These are phyloP conservation scores for Scleroderma citrinum DNA, from an alignment of 768 basidiomycete genomes.

Conservation along the genomic window DNA sequence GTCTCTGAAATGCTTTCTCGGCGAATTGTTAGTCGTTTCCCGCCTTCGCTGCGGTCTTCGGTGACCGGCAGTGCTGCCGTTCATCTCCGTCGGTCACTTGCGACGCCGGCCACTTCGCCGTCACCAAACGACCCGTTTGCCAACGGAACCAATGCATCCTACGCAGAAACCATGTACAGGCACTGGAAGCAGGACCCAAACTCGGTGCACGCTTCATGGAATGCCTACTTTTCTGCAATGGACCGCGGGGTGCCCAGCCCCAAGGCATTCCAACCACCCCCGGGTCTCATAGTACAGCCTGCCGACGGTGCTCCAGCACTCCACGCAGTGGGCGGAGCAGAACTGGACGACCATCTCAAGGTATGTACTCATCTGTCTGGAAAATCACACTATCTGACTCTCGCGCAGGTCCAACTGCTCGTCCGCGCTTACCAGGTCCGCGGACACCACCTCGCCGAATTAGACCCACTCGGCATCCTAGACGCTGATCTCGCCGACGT, in stretches of 20 bases:
- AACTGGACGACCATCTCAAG: slow-evolving; percentile 93
- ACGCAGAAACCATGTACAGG: slow-evolving; percentile 95
- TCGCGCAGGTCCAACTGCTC: slow-evolving; percentile 83
- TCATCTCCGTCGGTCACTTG: slow-evolving; percentile 32
- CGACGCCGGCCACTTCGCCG: slow-evolving; percentile 48
- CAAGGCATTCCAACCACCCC: slow-evolving; percentile 84
- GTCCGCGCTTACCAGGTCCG: slow-evolving; percentile 99
- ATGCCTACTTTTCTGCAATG: slow-evolving; percentile 88
- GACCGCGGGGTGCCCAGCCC: slow-evolving; percentile 77
- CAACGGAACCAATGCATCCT: slow-evolving; percentile 92
- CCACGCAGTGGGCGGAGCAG: slow-evolving; percentile 59
- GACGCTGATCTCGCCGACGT: slow-evolving; percentile 79
- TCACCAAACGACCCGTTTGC: slow-evolving; percentile 85
- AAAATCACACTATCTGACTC: not conserved
- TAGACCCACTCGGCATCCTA: slow-evolving; percentile 93
- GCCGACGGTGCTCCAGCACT: slow-evolving; percentile 78
- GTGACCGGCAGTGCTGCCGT: slow-evolving; percentile 12
- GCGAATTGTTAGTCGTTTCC: slow-evolving; percentile 33
- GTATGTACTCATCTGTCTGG: slow-evolving; percentile 36
- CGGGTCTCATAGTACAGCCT: slow-evolving; percentile 61
- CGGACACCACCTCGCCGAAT: slow-evolving; percentile 91
- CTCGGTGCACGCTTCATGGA: slow-evolving; percentile 93
- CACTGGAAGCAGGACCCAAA: slow-evolving; percentile 87
- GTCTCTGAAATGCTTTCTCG: slow-evolving; percentile 31
- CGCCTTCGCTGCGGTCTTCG: slow-evolving; percentile 20